These are phyloP conservation scores for Diplocarpon rosae DNA, from an alignment of 2,329 filamentous ascomycete species.

Conservation along the genomic window DNA sequence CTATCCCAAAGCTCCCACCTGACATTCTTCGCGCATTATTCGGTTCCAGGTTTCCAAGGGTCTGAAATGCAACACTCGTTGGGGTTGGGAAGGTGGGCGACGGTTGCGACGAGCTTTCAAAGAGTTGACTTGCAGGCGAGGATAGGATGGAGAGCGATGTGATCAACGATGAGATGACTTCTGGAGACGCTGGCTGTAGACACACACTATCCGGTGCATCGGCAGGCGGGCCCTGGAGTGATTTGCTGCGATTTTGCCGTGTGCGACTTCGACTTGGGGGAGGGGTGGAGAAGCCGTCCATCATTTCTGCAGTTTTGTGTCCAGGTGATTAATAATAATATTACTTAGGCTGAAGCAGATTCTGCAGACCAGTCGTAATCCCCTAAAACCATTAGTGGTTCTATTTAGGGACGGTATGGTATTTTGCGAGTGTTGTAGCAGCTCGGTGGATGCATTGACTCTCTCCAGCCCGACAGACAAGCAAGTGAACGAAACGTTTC, in stretches of 20 bases:
- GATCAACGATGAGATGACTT: constrained; percentile 60
- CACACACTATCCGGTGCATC: constrained; percentile 24
- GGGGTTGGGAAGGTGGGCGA: constrained; percentile 31
- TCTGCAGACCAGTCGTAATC: constrained; percentile 7
- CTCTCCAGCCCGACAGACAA: constrained; percentile 14
- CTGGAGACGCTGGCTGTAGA: constrained; percentile 36
- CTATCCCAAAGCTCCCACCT: constrained; percentile 51
- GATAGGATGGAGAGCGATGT: constrained; percentile 60
- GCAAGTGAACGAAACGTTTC: constrained; percentile 18
- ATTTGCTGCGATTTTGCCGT: constrained; percentile 24
- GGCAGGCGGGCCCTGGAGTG: constrained; percentile 14
- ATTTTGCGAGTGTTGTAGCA: constrained; percentile 10
- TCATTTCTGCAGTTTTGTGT: constrained; percentile 3
- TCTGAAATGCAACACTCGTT: constrained; percentile 20
- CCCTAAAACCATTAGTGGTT: constrained; percentile 5
- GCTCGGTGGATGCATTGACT: constrained; percentile 21
- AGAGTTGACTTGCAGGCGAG: constrained; percentile 56
- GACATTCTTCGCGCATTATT: constrained; percentile 17
- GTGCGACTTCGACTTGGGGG: constrained; percentile 22
- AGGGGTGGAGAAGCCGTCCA: constrained; percentile 20
- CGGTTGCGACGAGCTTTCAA: constrained; percentile 41
- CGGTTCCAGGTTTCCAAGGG: constrained; percentile 14
- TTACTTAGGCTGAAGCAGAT: constrained; percentile 12
- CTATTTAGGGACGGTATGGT: background rate
- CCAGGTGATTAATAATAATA: background rate